A percentile compares a stretch with the other conserved stretches of the same genome.
Conservation (phyloP, 2,329 filamentous ascomycete species). For the Hypoxylon sp. region DNA sequence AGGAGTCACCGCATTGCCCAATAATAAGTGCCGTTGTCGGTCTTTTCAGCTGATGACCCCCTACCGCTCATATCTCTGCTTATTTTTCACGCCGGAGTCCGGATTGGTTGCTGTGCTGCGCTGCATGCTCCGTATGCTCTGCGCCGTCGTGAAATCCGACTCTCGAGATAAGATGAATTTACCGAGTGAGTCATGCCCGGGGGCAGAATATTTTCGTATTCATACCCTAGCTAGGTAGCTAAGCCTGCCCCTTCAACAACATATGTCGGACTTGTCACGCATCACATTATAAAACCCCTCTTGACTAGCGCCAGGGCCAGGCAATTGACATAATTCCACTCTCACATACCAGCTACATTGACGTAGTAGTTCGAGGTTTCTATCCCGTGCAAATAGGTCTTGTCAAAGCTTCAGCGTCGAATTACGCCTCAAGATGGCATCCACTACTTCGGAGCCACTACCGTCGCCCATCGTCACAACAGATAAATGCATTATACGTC, state of each 20-base stretch:
- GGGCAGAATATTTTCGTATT: neutral
- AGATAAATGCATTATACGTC: constrained; percentile 58
- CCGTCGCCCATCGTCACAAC: constrained; percentile 51
- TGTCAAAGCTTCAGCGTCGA: neutral
- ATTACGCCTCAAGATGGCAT: constrained; percentile 23
- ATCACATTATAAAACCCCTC: neutral
- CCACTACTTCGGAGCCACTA: constrained; percentile 20
- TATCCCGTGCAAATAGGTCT: neutral
- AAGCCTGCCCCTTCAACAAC: neutral
- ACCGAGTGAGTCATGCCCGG: constrained; percentile 15
- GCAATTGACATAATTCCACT: neutral
- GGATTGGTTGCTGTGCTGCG: neutral
- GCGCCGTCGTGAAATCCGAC: neutral
- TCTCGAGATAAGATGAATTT: neutral
- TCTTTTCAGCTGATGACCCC: constrained; percentile 3
- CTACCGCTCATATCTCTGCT: neutral
- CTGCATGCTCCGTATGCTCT: neutral
- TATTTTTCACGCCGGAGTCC: neutral
- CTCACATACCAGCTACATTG: neutral
- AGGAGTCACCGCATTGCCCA: neutral
- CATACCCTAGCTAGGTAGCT: neutral
- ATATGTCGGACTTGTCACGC: neutral
- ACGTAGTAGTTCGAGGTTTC: neutral
- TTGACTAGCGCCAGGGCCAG: neutral
- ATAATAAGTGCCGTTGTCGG: neutral